phyloP scores from a whole-genome alignment of 2,329 filamentous ascomycete genomes.

The Ophiocordyceps polyrhachis-furcata region DNA sequence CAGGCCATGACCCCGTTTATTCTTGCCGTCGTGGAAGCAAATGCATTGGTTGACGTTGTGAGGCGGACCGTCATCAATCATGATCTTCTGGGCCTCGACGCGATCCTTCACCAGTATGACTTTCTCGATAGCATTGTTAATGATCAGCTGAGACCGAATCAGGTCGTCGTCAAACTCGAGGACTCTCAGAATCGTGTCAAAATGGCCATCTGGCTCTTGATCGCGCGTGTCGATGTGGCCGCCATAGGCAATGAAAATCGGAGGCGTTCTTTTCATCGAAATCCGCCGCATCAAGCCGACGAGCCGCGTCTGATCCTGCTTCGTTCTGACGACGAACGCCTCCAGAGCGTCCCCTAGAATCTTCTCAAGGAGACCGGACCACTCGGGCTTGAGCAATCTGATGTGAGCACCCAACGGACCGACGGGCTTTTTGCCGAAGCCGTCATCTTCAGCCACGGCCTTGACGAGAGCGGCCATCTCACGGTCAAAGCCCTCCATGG shows the following conservation, averaged over 20 bases:
- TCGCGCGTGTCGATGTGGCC: conserved; percentile 15
- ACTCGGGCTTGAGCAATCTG: conserved; percentile 57
- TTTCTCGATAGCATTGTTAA: conserved; percentile 69
- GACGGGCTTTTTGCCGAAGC: conserved; percentile 55
- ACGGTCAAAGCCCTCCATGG: conserved; percentile 43
- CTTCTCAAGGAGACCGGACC: conserved; percentile 68
- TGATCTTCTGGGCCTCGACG: conserved; percentile 45
- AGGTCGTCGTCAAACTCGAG: conserved; percentile 66
- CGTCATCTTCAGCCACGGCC: conserved; percentile 48
- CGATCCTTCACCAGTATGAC: conserved; percentile 56
- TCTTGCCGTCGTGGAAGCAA: conserved; percentile 41
- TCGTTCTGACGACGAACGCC: conserved; percentile 66
- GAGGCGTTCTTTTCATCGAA: conserved; percentile 28
- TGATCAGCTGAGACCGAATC: conserved; percentile 67
- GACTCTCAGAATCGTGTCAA: conserved; percentile 62
- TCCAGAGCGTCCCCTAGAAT: conserved; percentile 51
- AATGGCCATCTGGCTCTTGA: conserved; percentile 52
- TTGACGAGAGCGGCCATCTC: conserved; percentile 45
- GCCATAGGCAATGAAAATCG: conserved; percentile 20
- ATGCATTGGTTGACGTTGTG: conserved; percentile 59
- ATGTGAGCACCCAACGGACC: conserved; percentile 72
- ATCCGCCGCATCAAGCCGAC: conserved; percentile 42
- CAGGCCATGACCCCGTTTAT: conserved; percentile 35
- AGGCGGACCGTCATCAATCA: conserved; percentile 43
- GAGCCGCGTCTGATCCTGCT: conserved; percentile 54